Evolutionary conservation across 768 basidiomycete genomes (phyloP), one percentile per base, ranked within the genome.

Genomic region (Kwoniella sp.): DNA sequence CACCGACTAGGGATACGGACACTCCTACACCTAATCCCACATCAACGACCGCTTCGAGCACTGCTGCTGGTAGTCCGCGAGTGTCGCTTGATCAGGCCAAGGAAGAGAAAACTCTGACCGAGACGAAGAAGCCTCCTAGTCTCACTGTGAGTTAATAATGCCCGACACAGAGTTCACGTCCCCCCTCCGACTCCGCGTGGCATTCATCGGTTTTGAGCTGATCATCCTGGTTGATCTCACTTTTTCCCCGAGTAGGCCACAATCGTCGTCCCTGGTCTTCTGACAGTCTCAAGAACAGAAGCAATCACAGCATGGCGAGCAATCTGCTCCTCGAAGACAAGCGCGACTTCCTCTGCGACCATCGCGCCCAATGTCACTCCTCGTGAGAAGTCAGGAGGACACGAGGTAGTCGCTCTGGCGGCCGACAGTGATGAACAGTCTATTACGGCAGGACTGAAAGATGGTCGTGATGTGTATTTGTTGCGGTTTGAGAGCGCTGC

Each of bases 261-360:
- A 50, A 82, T 84, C 62, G 70, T 82, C 58, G 80, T 82, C 0
- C 81, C 83, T 2, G 83, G 83, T 21, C 73, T 83, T 7, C 72
- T 83, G 19, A 70, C 81, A 24, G 79, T 81, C 12, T 76, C 74
- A 2, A 59, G 61, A 8, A 77, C 73, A n/a, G 83, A 83, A 71
- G 78, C 72, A 17, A 65, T 82, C 47, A 68, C 73, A 15, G 78
- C 81, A 0, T 82, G 79, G 79, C 69, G 72, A 55, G 64, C 69
- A 0, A 65, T 77, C 24, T 77, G 75, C 49, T 68, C 70, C 19
- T 50, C 58, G 17, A 58, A 64, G 4, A 48, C 60, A 21, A 33
- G 51, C 30, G 58, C 48, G 6, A 55, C 63, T 4, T 8, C 13
- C 63, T 5, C 67, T 8, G 48, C 36, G 2, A 57, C 47, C 15